phyloP scores from a whole-genome alignment of 345 rosid genomes.

The Streptanthus diversifolius region DNA sequence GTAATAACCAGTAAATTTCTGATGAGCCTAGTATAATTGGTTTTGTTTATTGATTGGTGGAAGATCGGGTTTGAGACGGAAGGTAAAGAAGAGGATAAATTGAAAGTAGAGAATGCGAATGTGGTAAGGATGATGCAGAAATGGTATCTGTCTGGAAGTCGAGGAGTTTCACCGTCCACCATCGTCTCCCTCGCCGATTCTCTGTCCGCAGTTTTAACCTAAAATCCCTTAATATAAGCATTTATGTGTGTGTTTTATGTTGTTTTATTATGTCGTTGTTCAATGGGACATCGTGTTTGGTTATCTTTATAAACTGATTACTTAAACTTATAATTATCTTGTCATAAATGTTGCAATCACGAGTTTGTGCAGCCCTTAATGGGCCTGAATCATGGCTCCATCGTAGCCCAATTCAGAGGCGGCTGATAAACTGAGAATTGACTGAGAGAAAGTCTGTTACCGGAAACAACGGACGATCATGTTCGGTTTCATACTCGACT shows the following conservation, averaged over 20 bases:
- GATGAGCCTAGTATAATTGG: not conserved
- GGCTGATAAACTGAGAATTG: not conserved
- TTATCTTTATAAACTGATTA: not conserved
- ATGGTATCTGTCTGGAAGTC: constrained; percentile 82
- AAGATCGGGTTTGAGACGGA: constrained; percentile 58
- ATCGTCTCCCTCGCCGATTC: constrained; percentile 52
- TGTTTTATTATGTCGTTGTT: constrained; percentile 22
- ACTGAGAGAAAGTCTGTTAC: constrained; percentile 22
- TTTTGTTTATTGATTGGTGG: not conserved
- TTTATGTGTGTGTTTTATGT: not conserved
- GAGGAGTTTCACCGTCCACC: constrained; percentile 72
- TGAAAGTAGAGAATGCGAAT: constrained; percentile 64
- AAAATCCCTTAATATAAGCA: not conserved
- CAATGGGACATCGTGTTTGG: not conserved
- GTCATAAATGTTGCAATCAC: not conserved
- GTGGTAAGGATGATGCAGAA: constrained; percentile 76
- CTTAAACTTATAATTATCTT: no score
- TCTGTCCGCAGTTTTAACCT: constrained; percentile 47
- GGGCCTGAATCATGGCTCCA: not conserved
- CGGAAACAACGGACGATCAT: constrained; percentile 26
- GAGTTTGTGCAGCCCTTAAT: not conserved
- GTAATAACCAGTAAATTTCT: no score
- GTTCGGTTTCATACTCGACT: constrained; percentile 5
- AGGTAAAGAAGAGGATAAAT: constrained; percentile 63
- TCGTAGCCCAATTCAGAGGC: not conserved